Conservation (phyloP, 208 protist species). For the Polymyxa betae region DNA sequence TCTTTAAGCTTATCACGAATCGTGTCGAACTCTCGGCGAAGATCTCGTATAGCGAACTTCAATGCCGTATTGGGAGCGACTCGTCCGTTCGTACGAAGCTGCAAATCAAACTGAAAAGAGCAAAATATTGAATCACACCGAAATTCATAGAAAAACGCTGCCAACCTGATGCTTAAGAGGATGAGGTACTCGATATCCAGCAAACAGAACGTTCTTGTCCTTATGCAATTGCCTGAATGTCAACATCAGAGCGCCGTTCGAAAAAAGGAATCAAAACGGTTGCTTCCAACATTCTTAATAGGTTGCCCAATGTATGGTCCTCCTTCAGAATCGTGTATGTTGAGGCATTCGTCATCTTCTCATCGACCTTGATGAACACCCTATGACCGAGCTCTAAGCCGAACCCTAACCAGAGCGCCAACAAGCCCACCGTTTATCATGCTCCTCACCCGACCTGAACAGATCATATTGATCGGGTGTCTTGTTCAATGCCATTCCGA, state of each 20-base stretch:
- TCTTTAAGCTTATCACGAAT: slow-evolving; percentile 51
- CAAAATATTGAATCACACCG: not conserved
- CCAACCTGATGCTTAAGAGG: slow-evolving; percentile 21
- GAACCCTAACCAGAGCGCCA: not conserved
- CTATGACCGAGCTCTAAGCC: not conserved
- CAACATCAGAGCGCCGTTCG: not conserved
- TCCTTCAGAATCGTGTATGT: slow-evolving; percentile 3
- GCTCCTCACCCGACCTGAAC: not conserved
- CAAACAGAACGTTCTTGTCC: slow-evolving; percentile 41
- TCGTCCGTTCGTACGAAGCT: not conserved
- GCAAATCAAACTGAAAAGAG: slow-evolving; percentile 40
- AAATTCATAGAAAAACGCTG: not conserved
- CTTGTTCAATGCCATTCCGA: too few species aligned
- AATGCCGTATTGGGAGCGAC: not conserved
- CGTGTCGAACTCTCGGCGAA: not conserved
- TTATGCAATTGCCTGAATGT: slow-evolving; percentile 26
- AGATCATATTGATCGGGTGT: slow-evolving; percentile 42
- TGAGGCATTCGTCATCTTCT: slow-evolving; percentile 33
- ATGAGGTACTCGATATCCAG: slow-evolving; percentile 30
- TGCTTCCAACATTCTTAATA: slow-evolving; percentile 52
- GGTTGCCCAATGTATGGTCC: slow-evolving; percentile 35
- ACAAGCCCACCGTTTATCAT: not conserved
- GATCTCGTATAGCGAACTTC: not conserved
- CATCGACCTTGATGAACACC: not conserved
- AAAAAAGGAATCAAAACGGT: not conserved